Evolutionary conservation across 306 rosid genomes (phyloP), one percentile per base, ranked within the genome.

Genomic region (Argentina anserina): DNA sequence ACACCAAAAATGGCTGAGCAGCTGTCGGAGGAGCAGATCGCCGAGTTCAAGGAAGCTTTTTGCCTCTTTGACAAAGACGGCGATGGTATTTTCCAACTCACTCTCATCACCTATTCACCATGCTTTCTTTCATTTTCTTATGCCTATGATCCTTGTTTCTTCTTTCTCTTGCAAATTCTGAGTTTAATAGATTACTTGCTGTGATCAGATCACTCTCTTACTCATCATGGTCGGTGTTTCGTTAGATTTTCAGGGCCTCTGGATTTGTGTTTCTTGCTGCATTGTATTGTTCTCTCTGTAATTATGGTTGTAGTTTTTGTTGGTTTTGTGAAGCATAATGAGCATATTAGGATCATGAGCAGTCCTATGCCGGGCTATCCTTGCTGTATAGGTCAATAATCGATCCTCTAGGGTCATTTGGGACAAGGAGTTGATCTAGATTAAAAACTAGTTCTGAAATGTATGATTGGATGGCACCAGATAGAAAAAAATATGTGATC

Each of bases 1-100:
- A 43, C 11, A 43, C 4, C 49, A 43, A 43, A 65, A 28, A 80
- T 80, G 83, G 72, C 76, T 2, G 83, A 80, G 83, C 72, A 75
- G 72, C 73, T 80, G 7, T 75, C 76, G 4, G 79, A 75, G 80
- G 83, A 80, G 73, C 83, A 80, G 79, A 75, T 80, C 79, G 80
- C 83, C 7, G 79, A 80, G 83, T 80, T 80, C 73, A 80, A 80
- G 75, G 83, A 80, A 26, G 83, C 80, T n/a, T 80, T 80, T 67
- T 69, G 80, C 55, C 83, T 80, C 46, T 80, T 80, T 58, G 83
- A 80, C 83, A 80, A 80, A 47, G 83, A 80, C 53, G 76, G 79
- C 68, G 79, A 80, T 70, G 83, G 83, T 80, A 75, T n/a, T 20
- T 43, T 13, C 0, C n/a, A n/a, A n/a, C n/a, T n/a, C n/a, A n/a